Percentiles rank a stretch among this genome's conserved stretches.
phyloP scores from a whole-genome alignment of 139 green algal genomes.

The Coelastrella sp. region DNA sequence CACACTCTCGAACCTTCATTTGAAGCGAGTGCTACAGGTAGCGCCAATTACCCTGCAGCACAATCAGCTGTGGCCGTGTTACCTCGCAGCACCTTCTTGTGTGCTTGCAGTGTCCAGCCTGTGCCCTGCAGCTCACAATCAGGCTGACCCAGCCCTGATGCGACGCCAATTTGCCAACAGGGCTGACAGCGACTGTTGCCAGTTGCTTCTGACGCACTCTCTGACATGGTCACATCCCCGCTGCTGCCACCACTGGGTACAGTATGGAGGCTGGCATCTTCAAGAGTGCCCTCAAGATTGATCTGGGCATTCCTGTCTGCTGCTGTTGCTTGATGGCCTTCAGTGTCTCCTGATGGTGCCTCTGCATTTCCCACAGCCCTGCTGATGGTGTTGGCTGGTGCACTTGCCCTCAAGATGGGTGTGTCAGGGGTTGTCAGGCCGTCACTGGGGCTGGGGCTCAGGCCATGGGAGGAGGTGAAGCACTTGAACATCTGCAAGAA shows the following conservation, averaged over 20 bases:
- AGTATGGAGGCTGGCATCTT: not conserved
- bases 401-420: not conserved
- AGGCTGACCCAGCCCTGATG: not conserved
- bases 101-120: slow-evolving; percentile 35
- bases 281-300: not conserved
- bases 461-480: not conserved
- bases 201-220: not conserved
- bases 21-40: not conserved
- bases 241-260: not conserved
- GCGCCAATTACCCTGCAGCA: not conserved
- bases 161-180: not conserved
- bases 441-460: not conserved
- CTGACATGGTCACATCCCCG: slow-evolving; percentile 13
- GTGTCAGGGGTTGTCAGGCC: not conserved
- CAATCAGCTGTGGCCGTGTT: not conserved
- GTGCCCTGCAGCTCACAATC: slow-evolving; percentile 37
- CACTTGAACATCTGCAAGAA: slow-evolving; percentile 30
- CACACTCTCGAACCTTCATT: no score
- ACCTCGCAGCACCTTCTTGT: slow-evolving; percentile 43
- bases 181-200: not conserved
- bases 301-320: not conserved
- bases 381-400: not conserved
- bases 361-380: not conserved
- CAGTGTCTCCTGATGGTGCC: not conserved
- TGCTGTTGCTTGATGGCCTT: not conserved